These are phyloP conservation scores for Talaromyces thailandensis DNA, from an alignment of 495 filamentous ascomycete genomes.

Conservation along the genomic window DNA sequence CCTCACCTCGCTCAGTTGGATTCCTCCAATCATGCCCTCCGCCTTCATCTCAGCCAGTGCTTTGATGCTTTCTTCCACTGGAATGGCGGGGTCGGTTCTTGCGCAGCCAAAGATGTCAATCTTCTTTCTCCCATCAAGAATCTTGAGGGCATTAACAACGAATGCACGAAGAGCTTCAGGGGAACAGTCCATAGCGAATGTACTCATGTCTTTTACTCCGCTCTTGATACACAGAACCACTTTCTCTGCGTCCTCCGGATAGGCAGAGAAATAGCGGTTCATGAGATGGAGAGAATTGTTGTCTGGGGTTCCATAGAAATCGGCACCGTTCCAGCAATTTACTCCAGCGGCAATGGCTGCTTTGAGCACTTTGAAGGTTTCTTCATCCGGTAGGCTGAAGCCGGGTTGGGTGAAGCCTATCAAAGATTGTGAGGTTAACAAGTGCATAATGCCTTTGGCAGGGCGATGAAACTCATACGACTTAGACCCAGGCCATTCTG, in stretches of 20 bases:
- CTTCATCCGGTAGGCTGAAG: constrained; percentile 38
- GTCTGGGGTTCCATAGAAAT: constrained; percentile 27
- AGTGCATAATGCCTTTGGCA: not conserved
- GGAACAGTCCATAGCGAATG: constrained; percentile 33
- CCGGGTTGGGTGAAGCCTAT: constrained; percentile 55
- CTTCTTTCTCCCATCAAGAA: constrained; percentile 59
- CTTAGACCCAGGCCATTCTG: constrained; percentile 14
- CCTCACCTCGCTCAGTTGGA: constrained; percentile 54
- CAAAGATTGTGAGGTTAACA: not conserved
- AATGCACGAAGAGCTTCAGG: constrained; percentile 39
- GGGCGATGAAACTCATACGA: constrained; percentile 6
- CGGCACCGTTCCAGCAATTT: constrained; percentile 37
- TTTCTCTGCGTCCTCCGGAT: constrained; percentile 60
- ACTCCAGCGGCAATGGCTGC: constrained; percentile 47
- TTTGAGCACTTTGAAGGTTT: constrained; percentile 54
- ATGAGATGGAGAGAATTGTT: constrained; percentile 49
- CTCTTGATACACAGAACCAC: constrained; percentile 61
- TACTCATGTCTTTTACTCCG: constrained; percentile 24
- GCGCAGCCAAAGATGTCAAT: constrained; percentile 67
- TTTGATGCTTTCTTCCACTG: constrained; percentile 41
- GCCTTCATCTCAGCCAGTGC: constrained; percentile 29
- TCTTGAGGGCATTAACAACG: constrained; percentile 45
- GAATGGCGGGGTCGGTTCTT: constrained; percentile 51
- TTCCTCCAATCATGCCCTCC: constrained; percentile 44
- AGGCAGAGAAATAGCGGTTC: constrained; percentile 55